Evolutionary conservation across 805 yeast species (phyloP).

Genomic region (Phaffomyces opuntiae): DNA sequence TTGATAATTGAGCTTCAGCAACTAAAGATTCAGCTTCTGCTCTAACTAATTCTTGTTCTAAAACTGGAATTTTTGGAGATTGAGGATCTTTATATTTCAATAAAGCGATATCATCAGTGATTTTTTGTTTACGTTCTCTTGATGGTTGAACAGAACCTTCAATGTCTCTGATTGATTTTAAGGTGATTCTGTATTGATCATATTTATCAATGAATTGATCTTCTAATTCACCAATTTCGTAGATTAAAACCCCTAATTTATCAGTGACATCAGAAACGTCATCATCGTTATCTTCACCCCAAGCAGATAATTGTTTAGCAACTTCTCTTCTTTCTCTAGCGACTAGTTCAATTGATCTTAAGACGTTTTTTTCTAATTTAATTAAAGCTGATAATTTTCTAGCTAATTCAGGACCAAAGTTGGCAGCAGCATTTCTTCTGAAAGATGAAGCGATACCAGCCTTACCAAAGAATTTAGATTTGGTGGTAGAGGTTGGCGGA

Average conservation of each 20-base stretch:
- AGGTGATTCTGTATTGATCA: conserved; percentile 94
- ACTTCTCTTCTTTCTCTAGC: conserved; percentile 93
- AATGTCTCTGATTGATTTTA: conserved; percentile 91
- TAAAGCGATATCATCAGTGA: conserved; percentile 95
- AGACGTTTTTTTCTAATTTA: conserved; percentile 93
- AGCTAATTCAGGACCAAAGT: conserved; percentile 90
- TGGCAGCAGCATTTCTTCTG: conserved; percentile 83
- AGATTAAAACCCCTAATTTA: conserved; percentile 90
- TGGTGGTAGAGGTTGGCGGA: conserved; percentile 72
- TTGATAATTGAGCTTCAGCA: conserved; percentile 97
- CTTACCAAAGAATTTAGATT: conserved; percentile 66
- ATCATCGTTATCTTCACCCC: conserved; percentile 99
- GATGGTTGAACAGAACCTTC: conserved; percentile 98
- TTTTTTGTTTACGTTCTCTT: conserved; percentile 95
- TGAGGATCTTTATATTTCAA: conserved; percentile 97
- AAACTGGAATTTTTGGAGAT: conserved; percentile 89
- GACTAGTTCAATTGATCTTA: conserved; percentile 88
- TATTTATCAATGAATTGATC: conserved; percentile 97
- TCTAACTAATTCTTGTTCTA: conserved; percentile 97
- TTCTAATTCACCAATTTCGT: conserved; percentile 96
- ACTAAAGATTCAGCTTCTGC: conserved; percentile 99
- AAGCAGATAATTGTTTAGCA: conserved; percentile 91
- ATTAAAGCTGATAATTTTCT: conserved; percentile 86
- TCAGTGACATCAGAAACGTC: conserved; percentile 96
- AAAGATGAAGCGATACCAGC: conserved; percentile 61